Conservation (phyloP, 1,139 yeast species). For the Dujonia santamariae region DNA sequence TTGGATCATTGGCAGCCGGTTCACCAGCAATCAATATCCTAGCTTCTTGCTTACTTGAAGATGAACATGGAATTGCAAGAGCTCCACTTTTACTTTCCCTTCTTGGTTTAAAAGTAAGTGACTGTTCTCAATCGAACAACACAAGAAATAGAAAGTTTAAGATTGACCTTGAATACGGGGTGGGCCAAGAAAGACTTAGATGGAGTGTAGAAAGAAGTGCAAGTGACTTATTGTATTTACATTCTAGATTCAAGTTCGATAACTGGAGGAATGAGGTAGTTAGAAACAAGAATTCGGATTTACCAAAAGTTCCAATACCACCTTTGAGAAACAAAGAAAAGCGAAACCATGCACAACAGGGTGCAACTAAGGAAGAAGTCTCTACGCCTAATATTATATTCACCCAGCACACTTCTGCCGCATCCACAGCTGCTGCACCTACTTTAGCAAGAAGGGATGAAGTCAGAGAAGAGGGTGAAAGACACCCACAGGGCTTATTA, state of each 20-base stretch:
- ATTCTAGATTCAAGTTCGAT: slow-evolving; percentile 60
- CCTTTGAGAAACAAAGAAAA: slow-evolving; percentile 18
- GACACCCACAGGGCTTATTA: not conserved
- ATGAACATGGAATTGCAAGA: slow-evolving; percentile 72
- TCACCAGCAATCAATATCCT: slow-evolving; percentile 76
- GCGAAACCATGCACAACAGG: slow-evolving; percentile 1
- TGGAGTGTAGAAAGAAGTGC: slow-evolving; percentile 80
- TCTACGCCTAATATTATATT: not conserved
- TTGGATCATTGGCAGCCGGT: slow-evolving; percentile 67
- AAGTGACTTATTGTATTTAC: slow-evolving; percentile 67
- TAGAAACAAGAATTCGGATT: slow-evolving; percentile 22
- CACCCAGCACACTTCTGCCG: not conserved
- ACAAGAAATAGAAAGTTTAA: slow-evolving; percentile 55
- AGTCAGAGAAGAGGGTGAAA: not conserved
- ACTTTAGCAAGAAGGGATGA: not conserved
- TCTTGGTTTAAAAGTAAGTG: slow-evolving; percentile 63
- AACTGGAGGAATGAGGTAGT: slow-evolving; percentile 34
- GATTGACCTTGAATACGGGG: slow-evolving; percentile 83
- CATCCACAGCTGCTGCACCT: not conserved
- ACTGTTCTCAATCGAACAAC: slow-evolving; percentile 37
- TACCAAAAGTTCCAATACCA: slow-evolving; percentile 32
- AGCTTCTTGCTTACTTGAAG: slow-evolving; percentile 72
- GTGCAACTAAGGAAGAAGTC: slow-evolving; percentile 1
- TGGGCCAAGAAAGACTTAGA: slow-evolving; percentile 71
- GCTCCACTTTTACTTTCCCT: slow-evolving; percentile 80